phyloP scores from a whole-genome alignment of 306 rosid species.

The Biancaea sappan region DNA sequence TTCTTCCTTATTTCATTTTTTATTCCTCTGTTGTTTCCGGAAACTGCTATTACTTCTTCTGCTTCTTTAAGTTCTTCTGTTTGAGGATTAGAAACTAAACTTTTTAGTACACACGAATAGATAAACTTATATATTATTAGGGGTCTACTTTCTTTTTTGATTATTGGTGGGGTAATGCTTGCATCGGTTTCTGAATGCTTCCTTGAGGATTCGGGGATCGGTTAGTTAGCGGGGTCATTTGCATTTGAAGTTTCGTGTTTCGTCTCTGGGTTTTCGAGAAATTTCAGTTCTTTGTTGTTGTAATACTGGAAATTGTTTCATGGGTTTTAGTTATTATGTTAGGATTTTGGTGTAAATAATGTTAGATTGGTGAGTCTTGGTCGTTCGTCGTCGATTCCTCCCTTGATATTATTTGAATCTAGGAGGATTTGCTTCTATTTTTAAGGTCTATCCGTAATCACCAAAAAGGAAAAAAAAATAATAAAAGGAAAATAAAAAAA shows the following conservation, averaged over 20 bases:
- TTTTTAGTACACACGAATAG: slow-evolving; percentile 10
- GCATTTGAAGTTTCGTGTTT: slow-evolving; percentile 31
- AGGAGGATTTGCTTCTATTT: slow-evolving; percentile 59
- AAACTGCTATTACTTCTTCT: slow-evolving; percentile 16
- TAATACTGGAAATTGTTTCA: slow-evolving; percentile 7
- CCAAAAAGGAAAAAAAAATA: slow-evolving; percentile 12
- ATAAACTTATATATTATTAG: slow-evolving; percentile 1
- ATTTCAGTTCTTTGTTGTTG: slow-evolving; percentile 23
- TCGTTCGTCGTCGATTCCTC: slow-evolving; percentile 48
- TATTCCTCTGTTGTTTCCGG: slow-evolving; percentile 19
- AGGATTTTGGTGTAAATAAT: slow-evolving; percentile 55
- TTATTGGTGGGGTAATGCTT: slow-evolving; percentile 49
- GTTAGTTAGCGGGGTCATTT: slow-evolving; percentile 35
- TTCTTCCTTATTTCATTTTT: slow-evolving; percentile 9
- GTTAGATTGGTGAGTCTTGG: slow-evolving; percentile 43
- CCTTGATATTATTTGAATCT: slow-evolving; percentile 64
- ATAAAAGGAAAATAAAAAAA: slow-evolving; percentile 20
- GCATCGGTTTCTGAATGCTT: slow-evolving; percentile 50
- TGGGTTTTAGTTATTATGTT: slow-evolving; percentile 27
- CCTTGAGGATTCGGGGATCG: slow-evolving; percentile 67
- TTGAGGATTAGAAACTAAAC: slow-evolving; percentile 27
- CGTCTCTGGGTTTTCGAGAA: slow-evolving; percentile 31
- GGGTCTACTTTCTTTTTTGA: slow-evolving; percentile 38
- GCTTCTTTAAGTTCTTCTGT: not conserved
- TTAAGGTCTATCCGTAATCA: slow-evolving; percentile 29